A percentile compares a stretch with the other conserved stretches of the same genome.
phyloP scores from a whole-genome alignment of 352 stramenopile genomes.

The Pythium plurisporium region DNA sequence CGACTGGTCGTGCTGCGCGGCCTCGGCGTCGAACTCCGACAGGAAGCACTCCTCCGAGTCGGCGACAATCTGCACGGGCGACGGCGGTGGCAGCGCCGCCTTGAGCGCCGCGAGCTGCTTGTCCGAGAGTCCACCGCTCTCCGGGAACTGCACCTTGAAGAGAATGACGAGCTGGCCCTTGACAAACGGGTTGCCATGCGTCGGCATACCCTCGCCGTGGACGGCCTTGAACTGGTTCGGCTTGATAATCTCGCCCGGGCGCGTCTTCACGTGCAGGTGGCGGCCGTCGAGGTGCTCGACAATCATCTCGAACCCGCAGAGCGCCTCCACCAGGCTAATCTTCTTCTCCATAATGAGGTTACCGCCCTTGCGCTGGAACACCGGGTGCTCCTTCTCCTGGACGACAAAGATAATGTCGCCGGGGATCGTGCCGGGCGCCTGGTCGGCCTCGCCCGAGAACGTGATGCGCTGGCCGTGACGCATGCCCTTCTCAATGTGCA shows the following conservation, averaged over 20 bases:
- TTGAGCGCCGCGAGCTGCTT: slow-evolving; percentile 79
- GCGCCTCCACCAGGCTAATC: slow-evolving; percentile 92
- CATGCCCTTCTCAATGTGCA: slow-evolving; percentile 99
- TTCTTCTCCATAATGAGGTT: slow-evolving; percentile 97
- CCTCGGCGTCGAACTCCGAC: slow-evolving; percentile 91
- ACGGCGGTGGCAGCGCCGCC: slow-evolving; percentile 46
- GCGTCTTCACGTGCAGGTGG: slow-evolving; percentile 90
- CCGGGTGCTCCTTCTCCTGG: slow-evolving; percentile 95
- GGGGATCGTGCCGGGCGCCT: slow-evolving; percentile 88
- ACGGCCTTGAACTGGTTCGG: slow-evolving; percentile 93
- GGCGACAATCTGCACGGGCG: slow-evolving; percentile 38
- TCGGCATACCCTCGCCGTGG: slow-evolving; percentile 97
- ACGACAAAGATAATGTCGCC: slow-evolving; percentile 98
- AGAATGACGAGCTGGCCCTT: slow-evolving; percentile 98
- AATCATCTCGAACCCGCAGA: slow-evolving; percentile 89
- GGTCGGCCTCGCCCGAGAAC: slow-evolving; percentile 95
- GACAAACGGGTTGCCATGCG: slow-evolving; percentile 96
- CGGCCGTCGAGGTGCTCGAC: slow-evolving; percentile 92
- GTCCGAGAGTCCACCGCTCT: slow-evolving; percentile 81
- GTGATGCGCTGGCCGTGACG: slow-evolving; percentile 96
- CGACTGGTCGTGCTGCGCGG: slow-evolving; percentile 75
- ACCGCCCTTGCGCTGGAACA: slow-evolving; percentile 95
- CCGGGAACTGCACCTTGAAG: slow-evolving; percentile 97
- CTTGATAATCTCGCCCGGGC: slow-evolving; percentile 92
- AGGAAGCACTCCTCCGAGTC: slow-evolving; percentile 84